Conservation (phyloP, 345 rosid genomes). For the Firmiana major region DNA sequence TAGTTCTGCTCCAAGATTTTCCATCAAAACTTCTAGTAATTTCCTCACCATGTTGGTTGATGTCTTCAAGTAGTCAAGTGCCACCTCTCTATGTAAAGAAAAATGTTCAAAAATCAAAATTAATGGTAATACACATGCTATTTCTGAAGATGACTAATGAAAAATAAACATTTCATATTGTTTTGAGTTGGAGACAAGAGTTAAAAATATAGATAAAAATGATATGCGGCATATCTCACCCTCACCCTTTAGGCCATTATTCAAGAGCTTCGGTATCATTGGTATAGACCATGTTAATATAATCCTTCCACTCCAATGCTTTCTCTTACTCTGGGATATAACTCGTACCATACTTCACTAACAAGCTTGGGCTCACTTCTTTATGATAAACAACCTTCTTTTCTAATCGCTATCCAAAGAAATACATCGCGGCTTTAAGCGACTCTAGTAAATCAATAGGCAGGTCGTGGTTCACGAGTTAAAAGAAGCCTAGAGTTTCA, state of each 20-base stretch:
- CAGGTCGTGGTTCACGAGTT: slow-evolving; percentile 21
- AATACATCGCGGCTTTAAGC: slow-evolving; percentile 41
- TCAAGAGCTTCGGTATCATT: slow-evolving; percentile 31
- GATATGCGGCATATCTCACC: slow-evolving; percentile 22
- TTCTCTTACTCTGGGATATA: slow-evolving; percentile 52
- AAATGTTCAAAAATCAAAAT: not conserved
- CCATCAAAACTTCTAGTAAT: slow-evolving; percentile 35
- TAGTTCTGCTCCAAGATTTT: slow-evolving; percentile 10
- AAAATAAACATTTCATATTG: not conserved
- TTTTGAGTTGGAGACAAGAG: too few relatives aligned
- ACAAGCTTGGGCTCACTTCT: slow-evolving; percentile 43
- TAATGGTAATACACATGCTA: not conserved
- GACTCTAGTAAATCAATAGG: slow-evolving; percentile 39
- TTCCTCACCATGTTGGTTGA: slow-evolving; percentile 40
- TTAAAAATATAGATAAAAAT: not conserved
- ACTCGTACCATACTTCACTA: slow-evolving; percentile 51
- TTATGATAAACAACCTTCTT: slow-evolving; percentile 38
- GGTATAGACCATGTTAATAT: slow-evolving; percentile 48
- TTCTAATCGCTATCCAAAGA: slow-evolving; percentile 37
- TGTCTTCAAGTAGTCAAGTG: slow-evolving; percentile 13
- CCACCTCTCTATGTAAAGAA: slow-evolving; percentile 29
- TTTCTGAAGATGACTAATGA: not conserved
- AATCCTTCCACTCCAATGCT: slow-evolving; percentile 64
- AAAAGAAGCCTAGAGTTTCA: not conserved
- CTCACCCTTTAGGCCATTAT: slow-evolving; percentile 35